These are phyloP conservation scores for Candida ficus DNA, from an alignment of 805 yeast species.

Conservation along the genomic window DNA sequence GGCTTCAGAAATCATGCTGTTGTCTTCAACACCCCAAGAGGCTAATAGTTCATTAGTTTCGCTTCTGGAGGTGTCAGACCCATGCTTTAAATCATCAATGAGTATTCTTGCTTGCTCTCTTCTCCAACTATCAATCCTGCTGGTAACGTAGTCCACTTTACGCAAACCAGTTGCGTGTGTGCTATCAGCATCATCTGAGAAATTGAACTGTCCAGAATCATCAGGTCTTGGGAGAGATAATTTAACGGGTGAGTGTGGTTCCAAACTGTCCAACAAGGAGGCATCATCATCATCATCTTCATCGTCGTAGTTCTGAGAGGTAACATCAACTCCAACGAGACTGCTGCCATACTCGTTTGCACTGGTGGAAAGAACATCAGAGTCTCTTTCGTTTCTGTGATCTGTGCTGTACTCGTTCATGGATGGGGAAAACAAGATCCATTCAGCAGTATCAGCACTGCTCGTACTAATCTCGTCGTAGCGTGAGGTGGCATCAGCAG, in stretches of 20 bases:
- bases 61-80: slow-evolving; percentile 9
- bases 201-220: slow-evolving; percentile 12
- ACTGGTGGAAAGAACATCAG: slow-evolving; percentile 18
- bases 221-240: slow-evolving; percentile 17
- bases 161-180: slow-evolving; percentile 7
- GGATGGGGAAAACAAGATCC: slow-evolving; percentile 24
- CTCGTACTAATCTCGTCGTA: slow-evolving; percentile 21
- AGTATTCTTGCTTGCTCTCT: slow-evolving; percentile 23
- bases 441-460: slow-evolving; percentile 21
- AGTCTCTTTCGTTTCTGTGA: not conserved
- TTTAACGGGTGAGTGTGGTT: slow-evolving; percentile 7
- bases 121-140: slow-evolving; percentile 25
- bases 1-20: not conserved
- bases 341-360: slow-evolving; percentile 7
- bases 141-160: slow-evolving; percentile 19
- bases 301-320: slow-evolving; percentile 4
- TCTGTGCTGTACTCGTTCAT: slow-evolving; percentile 6
- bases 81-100: slow-evolving; percentile 18
- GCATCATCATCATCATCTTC: slow-evolving; percentile 24
- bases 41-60: slow-evolving; percentile 22
- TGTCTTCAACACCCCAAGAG: slow-evolving; percentile 32
- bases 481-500: not conserved
- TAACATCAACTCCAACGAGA: not conserved
- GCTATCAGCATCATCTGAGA: not conserved
- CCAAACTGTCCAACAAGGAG: slow-evolving; percentile 23